phyloP scores from a whole-genome alignment of 148 eudicot species.

The Rhododendron ferrugineum region DNA sequence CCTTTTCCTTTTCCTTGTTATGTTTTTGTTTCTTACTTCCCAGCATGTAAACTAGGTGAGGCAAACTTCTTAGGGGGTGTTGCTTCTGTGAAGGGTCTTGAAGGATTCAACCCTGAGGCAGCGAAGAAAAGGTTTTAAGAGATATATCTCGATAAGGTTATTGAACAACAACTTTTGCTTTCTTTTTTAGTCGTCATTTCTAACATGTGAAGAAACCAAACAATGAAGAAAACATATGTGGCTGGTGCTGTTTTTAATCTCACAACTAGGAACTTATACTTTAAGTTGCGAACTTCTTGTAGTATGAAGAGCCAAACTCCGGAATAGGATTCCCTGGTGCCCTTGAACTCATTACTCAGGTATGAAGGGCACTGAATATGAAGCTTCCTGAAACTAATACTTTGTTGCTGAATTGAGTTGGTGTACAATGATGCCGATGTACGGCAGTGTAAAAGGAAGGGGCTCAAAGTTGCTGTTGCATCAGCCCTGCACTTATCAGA shows the following conservation, averaged over 20 bases:
- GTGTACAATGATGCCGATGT: conserved; percentile 13
- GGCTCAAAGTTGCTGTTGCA: conserved; percentile 97
- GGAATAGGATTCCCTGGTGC: conserved; percentile 98
- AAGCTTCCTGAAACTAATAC: not conserved
- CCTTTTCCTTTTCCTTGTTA: too few relatives aligned
- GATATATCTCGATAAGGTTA: conserved; percentile 88
- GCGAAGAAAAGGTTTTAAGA: conserved; percentile 94
- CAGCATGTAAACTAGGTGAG: too few relatives aligned
- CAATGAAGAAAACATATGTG: not conserved
- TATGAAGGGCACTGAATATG: conserved; percentile 15
- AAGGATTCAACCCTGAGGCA: conserved; percentile 66
- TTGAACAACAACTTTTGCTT: conserved; percentile 14
- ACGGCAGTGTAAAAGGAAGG: conserved; percentile 79
- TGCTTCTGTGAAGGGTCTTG: conserved; percentile 6
- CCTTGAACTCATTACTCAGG: conserved; percentile 76
- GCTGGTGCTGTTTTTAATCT: conserved; percentile 5
- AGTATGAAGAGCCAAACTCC: conserved; percentile 92
- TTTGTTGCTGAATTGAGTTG: conserved; percentile 4
- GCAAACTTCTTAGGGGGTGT: too few relatives aligned
- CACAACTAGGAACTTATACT: not conserved
- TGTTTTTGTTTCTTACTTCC: too few relatives aligned
- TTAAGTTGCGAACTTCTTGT: conserved; percentile 2
- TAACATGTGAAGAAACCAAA: not conserved
- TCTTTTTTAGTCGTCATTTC: not conserved
- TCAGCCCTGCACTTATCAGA: conserved; percentile 88